Conservation (phyloP, 768 basidiomycete genomes). For the Xerocomellus chrysenteron region DNA sequence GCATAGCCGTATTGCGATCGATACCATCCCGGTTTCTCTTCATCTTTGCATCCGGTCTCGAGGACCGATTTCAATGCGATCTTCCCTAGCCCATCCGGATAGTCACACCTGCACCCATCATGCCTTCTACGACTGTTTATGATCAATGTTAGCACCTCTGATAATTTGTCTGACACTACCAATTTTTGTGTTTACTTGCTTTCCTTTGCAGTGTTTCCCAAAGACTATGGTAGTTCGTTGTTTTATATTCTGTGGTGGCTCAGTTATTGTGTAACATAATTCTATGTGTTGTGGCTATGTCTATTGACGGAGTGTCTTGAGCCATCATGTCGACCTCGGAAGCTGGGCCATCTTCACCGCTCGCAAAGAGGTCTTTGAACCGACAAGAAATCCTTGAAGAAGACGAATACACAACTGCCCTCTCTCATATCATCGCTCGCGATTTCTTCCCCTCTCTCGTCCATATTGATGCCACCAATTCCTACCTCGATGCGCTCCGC, state of each 20-base stretch:
- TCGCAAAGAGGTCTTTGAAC: slow-evolving; percentile 59
- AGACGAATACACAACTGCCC: slow-evolving; percentile 89
- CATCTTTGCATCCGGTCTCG: slow-evolving; percentile 20
- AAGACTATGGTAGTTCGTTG: slow-evolving; percentile 11
- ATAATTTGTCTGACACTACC: slow-evolving; percentile 14
- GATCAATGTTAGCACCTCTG: slow-evolving; percentile 21
- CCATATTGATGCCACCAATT: slow-evolving; percentile 85
- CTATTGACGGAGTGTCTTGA: neutral
- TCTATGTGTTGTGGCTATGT: slow-evolving; percentile 13
- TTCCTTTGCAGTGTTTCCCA: slow-evolving; percentile 1
- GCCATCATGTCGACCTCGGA: slow-evolving; percentile 33
- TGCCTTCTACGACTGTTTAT: slow-evolving; percentile 25
- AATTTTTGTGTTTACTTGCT: slow-evolving; percentile 11
- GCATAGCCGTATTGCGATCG: slow-evolving; percentile 13
- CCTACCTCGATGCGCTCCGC: slow-evolving; percentile 77
- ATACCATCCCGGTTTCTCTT: slow-evolving; percentile 8
- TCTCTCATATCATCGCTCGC: slow-evolving; percentile 90
- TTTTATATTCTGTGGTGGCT: slow-evolving; percentile 15
- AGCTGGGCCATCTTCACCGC: slow-evolving; percentile 26
- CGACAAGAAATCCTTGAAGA: slow-evolving; percentile 77
- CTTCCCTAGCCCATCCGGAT: slow-evolving; percentile 9
- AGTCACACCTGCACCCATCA: slow-evolving; percentile 12
- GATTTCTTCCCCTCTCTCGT: slow-evolving; percentile 97
- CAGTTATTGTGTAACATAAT: slow-evolving; percentile 17
- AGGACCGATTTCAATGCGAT: slow-evolving; percentile 21